Evolutionary conservation across 2,329 filamentous ascomycete genomes (phyloP).

Genomic region (Nemania bipapillata): DNA sequence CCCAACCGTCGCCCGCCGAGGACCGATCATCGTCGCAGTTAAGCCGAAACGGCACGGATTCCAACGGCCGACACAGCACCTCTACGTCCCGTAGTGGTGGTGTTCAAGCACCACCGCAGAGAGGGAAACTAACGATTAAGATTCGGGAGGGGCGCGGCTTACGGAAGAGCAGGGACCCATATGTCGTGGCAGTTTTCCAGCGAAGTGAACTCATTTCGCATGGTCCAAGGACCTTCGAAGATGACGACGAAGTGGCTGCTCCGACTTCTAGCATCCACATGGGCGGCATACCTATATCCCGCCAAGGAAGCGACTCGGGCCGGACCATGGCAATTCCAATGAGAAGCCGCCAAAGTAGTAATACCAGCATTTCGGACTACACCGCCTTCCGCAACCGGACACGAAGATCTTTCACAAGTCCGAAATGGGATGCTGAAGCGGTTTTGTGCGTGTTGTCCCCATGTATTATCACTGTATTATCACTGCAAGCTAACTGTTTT

Average conservation of each 20-base stretch:
- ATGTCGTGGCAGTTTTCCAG: conserved; percentile 96
- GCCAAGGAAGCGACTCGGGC: conserved; percentile 82
- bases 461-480: background rate
- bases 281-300: conserved; percentile 70
- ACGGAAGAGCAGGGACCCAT: conserved; percentile 85
- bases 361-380: conserved; percentile 81
- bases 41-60: conserved; percentile 56
- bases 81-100: conserved; percentile 58
- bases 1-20: conserved; percentile 62
- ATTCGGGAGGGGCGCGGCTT: conserved; percentile 87
- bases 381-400: conserved; percentile 68
- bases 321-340: conserved; percentile 94
- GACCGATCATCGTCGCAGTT: conserved; percentile 48
- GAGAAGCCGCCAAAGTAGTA: conserved; percentile 95
- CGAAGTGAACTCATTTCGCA: conserved; percentile 95
- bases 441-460: conserved; percentile 79
- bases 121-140: conserved; percentile 89
- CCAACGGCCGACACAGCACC: conserved; percentile 66
- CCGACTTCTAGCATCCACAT: conserved; percentile 58
- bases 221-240: conserved; percentile 73
- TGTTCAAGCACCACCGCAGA: conserved; percentile 75
- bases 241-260: conserved; percentile 66
- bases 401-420: conserved; percentile 75
- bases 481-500: conserved; percentile 34
- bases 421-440: conserved; percentile 95